These are phyloP conservation scores for Coffea humblotiana DNA, from an alignment of 305 asterid genomes.

Conservation along the genomic window DNA sequence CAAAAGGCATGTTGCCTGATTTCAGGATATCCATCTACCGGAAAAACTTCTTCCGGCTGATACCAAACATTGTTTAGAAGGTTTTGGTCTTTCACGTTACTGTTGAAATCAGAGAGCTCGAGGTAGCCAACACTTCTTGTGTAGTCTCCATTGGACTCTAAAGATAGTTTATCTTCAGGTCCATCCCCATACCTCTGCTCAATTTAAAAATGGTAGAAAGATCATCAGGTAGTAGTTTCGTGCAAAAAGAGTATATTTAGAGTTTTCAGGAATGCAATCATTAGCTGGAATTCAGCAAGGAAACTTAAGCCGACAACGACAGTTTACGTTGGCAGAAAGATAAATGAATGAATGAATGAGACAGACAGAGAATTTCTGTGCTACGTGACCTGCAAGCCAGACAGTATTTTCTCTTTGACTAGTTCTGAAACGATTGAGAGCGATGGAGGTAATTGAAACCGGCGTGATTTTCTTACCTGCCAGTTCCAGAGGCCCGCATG, in stretches of 20 bases:
- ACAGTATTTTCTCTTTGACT: not conserved
- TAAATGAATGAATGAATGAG: no score
- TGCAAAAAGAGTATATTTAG: no score
- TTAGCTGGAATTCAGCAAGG: no score
- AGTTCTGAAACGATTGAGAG: no score
- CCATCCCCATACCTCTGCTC: constrained; percentile 32
- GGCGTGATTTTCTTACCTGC: constrained; percentile 17
- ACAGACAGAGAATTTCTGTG: no score
- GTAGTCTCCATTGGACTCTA: constrained; percentile 29
- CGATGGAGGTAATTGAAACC: not conserved
- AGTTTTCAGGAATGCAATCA: no score
- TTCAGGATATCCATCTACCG: constrained; percentile 27
- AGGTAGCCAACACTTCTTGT: constrained; percentile 28
- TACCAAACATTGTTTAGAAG: constrained; percentile 26
- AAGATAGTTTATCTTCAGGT: constrained; percentile 23
- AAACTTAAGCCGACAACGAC: no score
- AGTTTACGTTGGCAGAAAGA: no score
- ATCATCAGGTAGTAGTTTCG: not conserved
- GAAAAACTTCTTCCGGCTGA: constrained; percentile 33
- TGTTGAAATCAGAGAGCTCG: constrained; percentile 18
- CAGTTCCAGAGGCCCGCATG: constrained; percentile 31
- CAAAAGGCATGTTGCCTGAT: constrained; percentile 28
- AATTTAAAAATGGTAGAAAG: not conserved
- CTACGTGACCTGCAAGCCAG: no score
- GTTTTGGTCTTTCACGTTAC: not conserved